Evolutionary conservation across 1,284 basidiomycete species (phyloP).

Genomic region (Moesziomyces sp.): DNA sequence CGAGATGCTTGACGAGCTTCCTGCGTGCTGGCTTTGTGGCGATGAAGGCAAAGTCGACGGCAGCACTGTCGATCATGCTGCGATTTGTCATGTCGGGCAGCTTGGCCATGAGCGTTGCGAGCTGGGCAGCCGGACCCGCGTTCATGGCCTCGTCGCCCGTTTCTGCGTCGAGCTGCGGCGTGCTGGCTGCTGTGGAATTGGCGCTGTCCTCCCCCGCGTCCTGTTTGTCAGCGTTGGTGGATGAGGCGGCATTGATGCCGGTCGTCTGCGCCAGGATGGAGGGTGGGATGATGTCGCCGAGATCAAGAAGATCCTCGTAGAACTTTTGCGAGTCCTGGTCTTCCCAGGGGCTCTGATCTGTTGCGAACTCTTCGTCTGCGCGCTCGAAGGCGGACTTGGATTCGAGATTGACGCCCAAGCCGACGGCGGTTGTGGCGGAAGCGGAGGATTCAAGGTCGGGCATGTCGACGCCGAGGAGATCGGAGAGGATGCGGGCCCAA

Average conservation of each 20-base stretch:
- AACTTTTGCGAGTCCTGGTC: slow-evolving; percentile 96
- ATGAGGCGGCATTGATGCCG: slow-evolving; percentile 5
- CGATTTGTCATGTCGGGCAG: slow-evolving; percentile 92
- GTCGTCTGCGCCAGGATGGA: slow-evolving; percentile 76
- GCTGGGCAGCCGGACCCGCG: slow-evolving; percentile 88
- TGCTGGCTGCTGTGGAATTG: slow-evolving; percentile 15
- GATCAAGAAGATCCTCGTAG: slow-evolving; percentile 91
- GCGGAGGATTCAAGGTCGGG: slow-evolving; percentile 80
- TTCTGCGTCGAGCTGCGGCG: slow-evolving; percentile 31
- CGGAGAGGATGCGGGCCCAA: slow-evolving; percentile 74
- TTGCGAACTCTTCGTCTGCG: slow-evolving; percentile 57
- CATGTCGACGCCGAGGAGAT: slow-evolving; percentile 82
- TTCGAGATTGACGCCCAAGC: slow-evolving; percentile 70
- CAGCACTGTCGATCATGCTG: slow-evolving; percentile 90
- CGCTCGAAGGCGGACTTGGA: slow-evolving; percentile 68
- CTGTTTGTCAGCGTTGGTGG: slow-evolving; percentile 73
- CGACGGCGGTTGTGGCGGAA: slow-evolving; percentile 71
- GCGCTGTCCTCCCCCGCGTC: slow-evolving; percentile 12
- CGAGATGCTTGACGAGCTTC: slow-evolving; percentile 78
- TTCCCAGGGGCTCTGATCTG: slow-evolving; percentile 86
- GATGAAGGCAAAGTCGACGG: slow-evolving; percentile 93
- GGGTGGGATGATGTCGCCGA: slow-evolving; percentile 89
- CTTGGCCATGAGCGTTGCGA: slow-evolving; percentile 90
- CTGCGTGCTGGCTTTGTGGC: slow-evolving; percentile 96
- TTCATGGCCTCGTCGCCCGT: slow-evolving; percentile 63